Conservation (phyloP, 2,329 filamentous ascomycete species). For the Aspergillus sp. region DNA sequence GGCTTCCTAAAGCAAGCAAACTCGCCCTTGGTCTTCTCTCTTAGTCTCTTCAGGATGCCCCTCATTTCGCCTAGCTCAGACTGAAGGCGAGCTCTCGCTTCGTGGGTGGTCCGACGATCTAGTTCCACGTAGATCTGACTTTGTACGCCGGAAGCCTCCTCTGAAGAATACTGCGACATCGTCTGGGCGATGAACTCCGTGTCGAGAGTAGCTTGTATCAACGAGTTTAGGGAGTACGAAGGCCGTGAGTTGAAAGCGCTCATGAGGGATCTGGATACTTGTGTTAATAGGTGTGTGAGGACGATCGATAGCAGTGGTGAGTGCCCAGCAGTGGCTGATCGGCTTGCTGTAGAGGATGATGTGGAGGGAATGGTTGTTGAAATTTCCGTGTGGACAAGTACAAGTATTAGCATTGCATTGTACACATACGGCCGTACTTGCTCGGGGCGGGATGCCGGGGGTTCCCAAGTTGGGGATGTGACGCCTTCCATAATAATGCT, state of each 20-base stretch:
- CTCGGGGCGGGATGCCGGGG: conserved; percentile 59
- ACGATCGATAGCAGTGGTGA: conserved; percentile 73
- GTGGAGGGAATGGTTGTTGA: conserved; percentile 69
- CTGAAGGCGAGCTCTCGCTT: conserved; percentile 76
- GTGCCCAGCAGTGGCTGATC: conserved; percentile 65
- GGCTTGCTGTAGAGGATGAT: conserved; percentile 72
- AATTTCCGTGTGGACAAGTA: conserved; percentile 88
- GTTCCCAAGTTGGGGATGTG: conserved; percentile 68
- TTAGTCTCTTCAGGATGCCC: conserved; percentile 76
- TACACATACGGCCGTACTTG: conserved; percentile 89
- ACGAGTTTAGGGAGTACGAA: conserved; percentile 71
- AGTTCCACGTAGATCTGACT: conserved; percentile 89
- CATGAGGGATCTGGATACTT: conserved; percentile 76
- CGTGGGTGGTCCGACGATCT: conserved; percentile 84
- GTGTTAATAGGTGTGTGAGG: conserved; percentile 81
- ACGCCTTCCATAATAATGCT: conserved; percentile 73
- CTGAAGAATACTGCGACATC: conserved; percentile 82
- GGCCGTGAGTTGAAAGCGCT: conserved; percentile 69
- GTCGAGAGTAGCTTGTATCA: conserved; percentile 97
- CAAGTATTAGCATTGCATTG: conserved; percentile 77
- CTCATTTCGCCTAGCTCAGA: conserved; percentile 88
- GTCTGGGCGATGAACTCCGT: conserved; percentile 97
- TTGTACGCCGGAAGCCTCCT: conserved; percentile 77
- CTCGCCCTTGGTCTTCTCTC: conserved; percentile 78
- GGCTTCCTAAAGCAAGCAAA: conserved; percentile 81